phyloP scores from a whole-genome alignment of 2,329 filamentous ascomycete species.

The Coccinonectria pachysandricola region DNA sequence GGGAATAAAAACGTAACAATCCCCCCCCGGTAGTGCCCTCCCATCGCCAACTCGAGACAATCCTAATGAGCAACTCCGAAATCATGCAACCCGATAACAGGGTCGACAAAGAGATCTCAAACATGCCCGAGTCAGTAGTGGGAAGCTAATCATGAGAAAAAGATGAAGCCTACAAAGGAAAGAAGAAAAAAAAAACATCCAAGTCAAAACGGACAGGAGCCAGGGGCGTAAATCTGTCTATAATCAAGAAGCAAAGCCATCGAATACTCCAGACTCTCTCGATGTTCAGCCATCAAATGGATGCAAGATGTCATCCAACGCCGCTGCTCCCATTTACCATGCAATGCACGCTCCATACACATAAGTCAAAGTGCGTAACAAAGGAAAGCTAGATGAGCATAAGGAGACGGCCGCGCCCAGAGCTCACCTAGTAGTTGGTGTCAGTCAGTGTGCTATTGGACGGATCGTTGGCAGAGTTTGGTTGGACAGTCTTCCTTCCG shows the following conservation, averaged over 20 bases:
- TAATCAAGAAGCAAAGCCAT: constrained; percentile 17
- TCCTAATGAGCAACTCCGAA: constrained; percentile 4
- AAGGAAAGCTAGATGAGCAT: constrained; percentile 15
- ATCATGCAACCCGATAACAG: too few relatives aligned
- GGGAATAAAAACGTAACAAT: constrained; percentile 15
- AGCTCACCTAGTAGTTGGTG: constrained; percentile 10
- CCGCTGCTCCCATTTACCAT: constrained; percentile 24
- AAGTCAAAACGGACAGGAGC: constrained; percentile 20
- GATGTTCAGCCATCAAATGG: constrained; percentile 21
- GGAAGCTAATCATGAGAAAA: constrained; percentile 2
- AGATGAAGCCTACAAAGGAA: constrained; percentile 4
- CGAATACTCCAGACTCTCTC: constrained; percentile 15
- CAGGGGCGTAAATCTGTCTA: constrained; percentile 14
- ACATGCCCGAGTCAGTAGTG: too few relatives aligned
- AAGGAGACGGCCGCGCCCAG: constrained; percentile 5
- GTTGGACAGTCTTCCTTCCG: constrained; percentile 49
- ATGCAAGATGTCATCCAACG: constrained; percentile 25
- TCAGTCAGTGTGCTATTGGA: constrained; percentile 59
- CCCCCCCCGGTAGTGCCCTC: constrained; percentile 5
- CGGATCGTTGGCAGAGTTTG: constrained; percentile 50
- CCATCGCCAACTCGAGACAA: constrained; percentile 4
- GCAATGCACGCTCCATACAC: constrained; percentile 27
- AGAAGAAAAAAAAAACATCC: constrained; percentile 11
- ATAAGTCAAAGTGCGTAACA: constrained; percentile 16
- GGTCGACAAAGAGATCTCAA: too few relatives aligned